Conservation (phyloP, 108 stramenopile genomes). For the Nitzschia inconspicua region DNA sequence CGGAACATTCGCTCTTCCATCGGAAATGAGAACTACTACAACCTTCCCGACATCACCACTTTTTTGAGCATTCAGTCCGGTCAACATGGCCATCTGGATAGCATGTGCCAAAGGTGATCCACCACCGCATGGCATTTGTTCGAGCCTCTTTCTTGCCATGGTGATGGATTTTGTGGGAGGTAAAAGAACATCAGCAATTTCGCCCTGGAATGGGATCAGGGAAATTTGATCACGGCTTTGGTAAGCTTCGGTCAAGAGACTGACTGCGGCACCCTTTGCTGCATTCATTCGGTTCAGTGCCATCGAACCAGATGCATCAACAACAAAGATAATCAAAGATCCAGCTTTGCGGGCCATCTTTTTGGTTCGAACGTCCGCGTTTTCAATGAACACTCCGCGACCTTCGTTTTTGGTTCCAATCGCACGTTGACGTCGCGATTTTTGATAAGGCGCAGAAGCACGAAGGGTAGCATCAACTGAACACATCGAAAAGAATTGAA, state of each 20-base stretch:
- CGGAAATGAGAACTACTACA: conserved; percentile 90
- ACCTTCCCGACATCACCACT: conserved; percentile 95
- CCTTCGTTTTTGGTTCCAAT: conserved; percentile 73
- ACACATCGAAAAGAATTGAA: neutral
- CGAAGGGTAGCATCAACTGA: conserved; percentile 93
- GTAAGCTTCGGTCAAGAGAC: conserved; percentile 94
- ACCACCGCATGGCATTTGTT: conserved; percentile 98
- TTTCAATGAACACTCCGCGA: conserved; percentile 88
- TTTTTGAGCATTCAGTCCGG: conserved; percentile 93
- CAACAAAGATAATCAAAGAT: conserved; percentile 93
- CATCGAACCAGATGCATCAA: conserved; percentile 96
- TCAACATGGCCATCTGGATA: conserved; percentile 75
- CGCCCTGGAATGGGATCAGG: conserved; percentile 96
- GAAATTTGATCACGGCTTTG: conserved; percentile 95
- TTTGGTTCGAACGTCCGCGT: conserved; percentile 88
- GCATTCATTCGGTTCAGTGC: conserved; percentile 98
- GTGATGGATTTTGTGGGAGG: conserved; percentile 95
- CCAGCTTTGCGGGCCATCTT: conserved; percentile 97
- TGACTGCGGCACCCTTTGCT: conserved; percentile 96
- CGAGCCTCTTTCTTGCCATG: conserved; percentile 89
- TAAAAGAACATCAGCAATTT: conserved; percentile 90
- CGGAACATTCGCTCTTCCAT: conserved; percentile 96
- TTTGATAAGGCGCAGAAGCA: conserved; percentile 94
- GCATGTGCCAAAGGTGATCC: conserved; percentile 95
- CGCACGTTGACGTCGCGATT: conserved; percentile 71